Evolutionary conservation across 2,329 filamentous ascomycete genomes (phyloP).

Genomic region (Pseudovirgaria hyperparasitica): DNA sequence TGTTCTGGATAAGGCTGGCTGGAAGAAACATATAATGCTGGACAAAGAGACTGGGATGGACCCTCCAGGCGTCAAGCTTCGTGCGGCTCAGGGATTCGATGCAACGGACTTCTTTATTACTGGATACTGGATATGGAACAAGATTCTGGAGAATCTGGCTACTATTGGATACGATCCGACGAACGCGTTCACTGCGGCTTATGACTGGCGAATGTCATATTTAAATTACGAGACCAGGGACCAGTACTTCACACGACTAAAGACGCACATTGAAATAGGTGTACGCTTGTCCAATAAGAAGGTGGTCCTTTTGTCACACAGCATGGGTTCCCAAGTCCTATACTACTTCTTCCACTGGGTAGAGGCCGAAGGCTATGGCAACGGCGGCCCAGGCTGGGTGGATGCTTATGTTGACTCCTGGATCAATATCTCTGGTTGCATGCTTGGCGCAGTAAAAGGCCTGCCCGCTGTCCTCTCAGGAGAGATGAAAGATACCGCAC

Average conservation of each 20-base stretch:
- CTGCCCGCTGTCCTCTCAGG: constrained; percentile 83
- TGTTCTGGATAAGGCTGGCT: constrained; percentile 81
- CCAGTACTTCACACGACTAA: constrained; percentile 85
- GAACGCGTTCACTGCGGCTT: constrained; percentile 54
- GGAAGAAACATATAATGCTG: constrained; percentile 96
- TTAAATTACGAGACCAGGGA: constrained; percentile 80
- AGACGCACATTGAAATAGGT: constrained; percentile 79
- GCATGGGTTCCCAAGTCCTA: constrained; percentile 92
- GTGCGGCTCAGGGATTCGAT: constrained; percentile 92
- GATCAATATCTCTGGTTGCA: constrained; percentile 97
- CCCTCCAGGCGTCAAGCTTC: constrained; percentile 76
- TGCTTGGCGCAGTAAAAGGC: constrained; percentile 89
- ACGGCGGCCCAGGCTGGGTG: constrained; percentile 78
- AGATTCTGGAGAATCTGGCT: constrained; percentile 92
- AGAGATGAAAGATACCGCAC: constrained; percentile 96
- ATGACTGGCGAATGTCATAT: constrained; percentile 92
- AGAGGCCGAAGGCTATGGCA: constrained; percentile 62
- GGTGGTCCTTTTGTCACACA: constrained; percentile 78
- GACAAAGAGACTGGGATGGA: constrained; percentile 86
- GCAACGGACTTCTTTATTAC: constrained; percentile 89
- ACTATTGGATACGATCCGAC: constrained; percentile 92
- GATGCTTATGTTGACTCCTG: constrained; percentile 82
- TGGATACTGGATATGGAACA: constrained; percentile 98
- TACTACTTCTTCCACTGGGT: constrained; percentile 81
- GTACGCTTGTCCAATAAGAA: constrained; percentile 64